A percentile compares a stretch with the other conserved stretches of the same genome.
These are phyloP conservation scores for Podospora tetraspora DNA, from an alignment of 495 filamentous ascomycete genomes.

Conservation along the genomic window DNA sequence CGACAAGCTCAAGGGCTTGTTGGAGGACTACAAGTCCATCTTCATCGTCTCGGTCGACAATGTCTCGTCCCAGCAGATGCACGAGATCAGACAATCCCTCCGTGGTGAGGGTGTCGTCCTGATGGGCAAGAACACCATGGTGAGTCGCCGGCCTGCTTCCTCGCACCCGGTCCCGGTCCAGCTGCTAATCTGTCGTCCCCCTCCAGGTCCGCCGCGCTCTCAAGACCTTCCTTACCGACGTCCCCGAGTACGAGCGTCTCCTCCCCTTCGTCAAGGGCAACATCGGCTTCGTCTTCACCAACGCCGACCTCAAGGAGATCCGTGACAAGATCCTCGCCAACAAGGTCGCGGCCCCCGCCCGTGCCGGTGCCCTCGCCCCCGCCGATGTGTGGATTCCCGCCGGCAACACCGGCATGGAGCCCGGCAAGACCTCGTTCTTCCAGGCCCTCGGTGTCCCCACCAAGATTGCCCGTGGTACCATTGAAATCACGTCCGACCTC, in stretches of 20 bases:
- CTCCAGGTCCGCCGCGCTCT: conserved; percentile 86
- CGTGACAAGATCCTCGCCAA: conserved; percentile 94
- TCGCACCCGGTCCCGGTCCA: neutral
- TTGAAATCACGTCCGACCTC: conserved; percentile 97
- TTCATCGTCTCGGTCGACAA: conserved; percentile 98
- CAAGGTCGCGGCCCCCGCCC: conserved; percentile 93
- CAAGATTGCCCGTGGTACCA: conserved; percentile 99
- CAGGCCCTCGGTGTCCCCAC: conserved; percentile 99
- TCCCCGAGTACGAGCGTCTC: conserved; percentile 95
- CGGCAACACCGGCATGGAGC: conserved; percentile 99
- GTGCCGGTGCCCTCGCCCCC: conserved; percentile 93
- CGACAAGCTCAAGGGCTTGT: conserved; percentile 93
- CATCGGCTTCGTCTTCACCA: conserved; percentile 99
- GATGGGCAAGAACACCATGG: conserved; percentile 99
- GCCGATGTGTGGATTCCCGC: conserved; percentile 86
- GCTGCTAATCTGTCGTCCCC: conserved; percentile 1
- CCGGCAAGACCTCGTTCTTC: conserved; percentile 99
- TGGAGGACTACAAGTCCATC: conserved; percentile 87
- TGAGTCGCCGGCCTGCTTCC: conserved; percentile 34
- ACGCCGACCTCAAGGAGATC: conserved; percentile 81
- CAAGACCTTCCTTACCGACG: conserved; percentile 85
- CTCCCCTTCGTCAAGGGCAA: conserved; percentile 95
- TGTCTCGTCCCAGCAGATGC: conserved; percentile 99
- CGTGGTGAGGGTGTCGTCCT: conserved; percentile 86
- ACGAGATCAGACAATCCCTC: conserved; percentile 92